Evolutionary conservation across 768 basidiomycete species (phyloP).

Genomic region (Rhodosporidiobolus odoratus): DNA sequence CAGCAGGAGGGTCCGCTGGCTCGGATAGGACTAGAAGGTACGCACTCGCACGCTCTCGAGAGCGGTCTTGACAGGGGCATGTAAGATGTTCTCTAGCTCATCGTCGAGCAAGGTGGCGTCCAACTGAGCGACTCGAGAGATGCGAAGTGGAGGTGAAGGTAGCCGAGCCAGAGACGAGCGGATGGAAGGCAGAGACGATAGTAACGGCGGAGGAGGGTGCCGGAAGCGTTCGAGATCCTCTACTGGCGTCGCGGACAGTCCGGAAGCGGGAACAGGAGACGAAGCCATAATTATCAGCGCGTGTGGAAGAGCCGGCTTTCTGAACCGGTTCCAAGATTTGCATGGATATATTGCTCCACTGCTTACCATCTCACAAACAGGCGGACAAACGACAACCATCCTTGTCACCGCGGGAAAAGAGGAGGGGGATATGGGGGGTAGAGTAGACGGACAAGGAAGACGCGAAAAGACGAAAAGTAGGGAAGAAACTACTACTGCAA

Average conservation of each 20-base stretch:
- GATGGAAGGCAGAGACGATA: background rate
- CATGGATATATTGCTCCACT: background rate
- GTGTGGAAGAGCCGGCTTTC: background rate
- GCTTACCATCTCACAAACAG: background rate
- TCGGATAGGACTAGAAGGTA: constrained; percentile 53
- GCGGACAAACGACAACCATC: background rate
- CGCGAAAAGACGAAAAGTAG: constrained; percentile 6
- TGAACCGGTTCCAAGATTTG: background rate
- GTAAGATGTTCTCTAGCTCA: constrained; percentile 73
- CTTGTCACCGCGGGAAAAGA: background rate
- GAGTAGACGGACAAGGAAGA: background rate
- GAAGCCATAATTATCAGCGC: background rate
- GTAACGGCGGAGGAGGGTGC: constrained; percentile 17
- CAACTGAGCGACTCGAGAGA: constrained; percentile 78
- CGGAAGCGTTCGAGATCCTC: constrained; percentile 24
- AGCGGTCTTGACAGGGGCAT: constrained; percentile 72
- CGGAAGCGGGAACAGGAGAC: background rate
- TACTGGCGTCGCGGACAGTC: background rate
- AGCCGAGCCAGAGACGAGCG: constrained; percentile 4
- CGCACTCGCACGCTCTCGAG: constrained; percentile 51
- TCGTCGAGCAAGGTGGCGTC: constrained; percentile 86
- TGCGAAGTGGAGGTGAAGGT: constrained; percentile 20
- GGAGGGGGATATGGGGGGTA: background rate
- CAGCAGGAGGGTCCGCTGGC: constrained; percentile 43
- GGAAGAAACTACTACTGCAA: background rate